These are phyloP conservation scores for Aspergillus hortae DNA, from an alignment of 2,329 filamentous ascomycete species.

Conservation along the genomic window DNA sequence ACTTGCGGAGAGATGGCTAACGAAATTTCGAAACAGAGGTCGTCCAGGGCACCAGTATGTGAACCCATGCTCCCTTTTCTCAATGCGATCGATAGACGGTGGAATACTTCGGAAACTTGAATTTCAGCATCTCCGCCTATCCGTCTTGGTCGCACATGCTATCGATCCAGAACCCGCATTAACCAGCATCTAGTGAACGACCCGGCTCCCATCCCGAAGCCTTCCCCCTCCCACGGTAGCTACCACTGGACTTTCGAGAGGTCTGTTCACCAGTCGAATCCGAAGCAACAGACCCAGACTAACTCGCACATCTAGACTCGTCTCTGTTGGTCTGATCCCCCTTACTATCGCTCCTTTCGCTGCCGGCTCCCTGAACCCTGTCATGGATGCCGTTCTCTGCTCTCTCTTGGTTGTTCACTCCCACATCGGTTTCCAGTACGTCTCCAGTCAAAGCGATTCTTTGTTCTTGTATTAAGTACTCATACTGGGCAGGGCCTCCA, in stretches of 20 bases:
- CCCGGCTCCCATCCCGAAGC: constrained; percentile 67
- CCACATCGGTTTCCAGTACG: constrained; percentile 87
- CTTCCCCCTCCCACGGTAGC: constrained; percentile 78
- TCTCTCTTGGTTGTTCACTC: constrained; percentile 83
- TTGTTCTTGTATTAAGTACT: constrained; percentile 4
- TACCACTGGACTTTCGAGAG: constrained; percentile 98
- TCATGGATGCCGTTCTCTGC: constrained; percentile 81
- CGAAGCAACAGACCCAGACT: background rate
- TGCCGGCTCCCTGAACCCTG: constrained; percentile 83
- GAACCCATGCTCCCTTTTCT: background rate
- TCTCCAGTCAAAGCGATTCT: constrained; percentile 7
- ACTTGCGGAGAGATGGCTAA: constrained; percentile 40
- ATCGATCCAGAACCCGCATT: constrained; percentile 9
- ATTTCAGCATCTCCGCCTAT: background rate
- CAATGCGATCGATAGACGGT: background rate
- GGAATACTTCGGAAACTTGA: background rate
- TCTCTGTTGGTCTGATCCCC: constrained; percentile 78
- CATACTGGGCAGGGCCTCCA: constrained; percentile 53
- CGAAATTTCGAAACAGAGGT: constrained; percentile 53
- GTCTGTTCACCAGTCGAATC: constrained; percentile 34
- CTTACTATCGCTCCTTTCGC: constrained; percentile 89
- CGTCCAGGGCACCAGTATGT: constrained; percentile 70
- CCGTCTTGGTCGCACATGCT: background rate
- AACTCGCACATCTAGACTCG: constrained; percentile 49
- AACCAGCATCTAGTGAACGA: constrained; percentile 67